Conservation (phyloP, 768 basidiomycete species). For the Sarcodon aspratus region DNA sequence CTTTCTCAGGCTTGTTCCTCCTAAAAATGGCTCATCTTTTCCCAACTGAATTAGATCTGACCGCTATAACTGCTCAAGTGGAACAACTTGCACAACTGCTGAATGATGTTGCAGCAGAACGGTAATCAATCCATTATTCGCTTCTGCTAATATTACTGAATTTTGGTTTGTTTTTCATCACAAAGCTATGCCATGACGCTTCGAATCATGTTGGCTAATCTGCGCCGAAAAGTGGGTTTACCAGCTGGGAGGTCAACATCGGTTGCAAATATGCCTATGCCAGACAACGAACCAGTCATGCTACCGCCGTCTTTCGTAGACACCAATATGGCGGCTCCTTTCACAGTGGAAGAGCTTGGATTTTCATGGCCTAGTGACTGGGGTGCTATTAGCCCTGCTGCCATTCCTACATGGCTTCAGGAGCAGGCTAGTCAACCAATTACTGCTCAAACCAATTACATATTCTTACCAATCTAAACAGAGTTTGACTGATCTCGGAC, state of each 20-base stretch:
- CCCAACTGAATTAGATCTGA: constrained; percentile 73
- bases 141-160: not conserved
- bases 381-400: constrained; percentile 62
- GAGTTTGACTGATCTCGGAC: constrained; percentile 81
- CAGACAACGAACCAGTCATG: constrained; percentile 17
- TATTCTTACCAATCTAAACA: constrained; percentile 18
- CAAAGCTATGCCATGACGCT: constrained; percentile 78
- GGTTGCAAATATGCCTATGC: not conserved
- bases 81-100: constrained; percentile 85
- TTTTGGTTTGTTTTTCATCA: not conserved
- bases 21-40: constrained; percentile 94
- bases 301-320: constrained; percentile 6
- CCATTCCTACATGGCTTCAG: constrained; percentile 86
- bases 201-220: constrained; percentile 87
- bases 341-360: constrained; percentile 81
- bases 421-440: constrained; percentile 56
- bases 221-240: constrained; percentile 79
- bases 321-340: constrained; percentile 31
- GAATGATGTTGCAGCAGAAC: constrained; percentile 88
- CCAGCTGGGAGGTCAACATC: constrained; percentile 2
- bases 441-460: not conserved
- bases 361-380: constrained; percentile 32
- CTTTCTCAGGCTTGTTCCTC: constrained; percentile 84
- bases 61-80: constrained; percentile 69
- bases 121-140: constrained; percentile 25